Conservation (phyloP, 352 stramenopile genomes). For the Globisporangium barbulae region DNA sequence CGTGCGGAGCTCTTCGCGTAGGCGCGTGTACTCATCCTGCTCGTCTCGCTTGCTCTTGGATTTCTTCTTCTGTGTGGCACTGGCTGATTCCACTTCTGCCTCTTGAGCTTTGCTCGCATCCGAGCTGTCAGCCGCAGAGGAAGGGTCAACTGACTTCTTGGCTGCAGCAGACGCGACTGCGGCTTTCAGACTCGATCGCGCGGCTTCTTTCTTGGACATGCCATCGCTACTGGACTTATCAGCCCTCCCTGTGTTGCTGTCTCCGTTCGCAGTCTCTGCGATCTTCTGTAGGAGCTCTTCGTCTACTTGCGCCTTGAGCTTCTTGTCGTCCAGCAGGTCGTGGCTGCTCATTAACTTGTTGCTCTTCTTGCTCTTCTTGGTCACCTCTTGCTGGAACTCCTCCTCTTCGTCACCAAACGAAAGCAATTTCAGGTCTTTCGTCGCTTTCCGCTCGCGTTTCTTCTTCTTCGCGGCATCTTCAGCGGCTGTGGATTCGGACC, state of each 20-base stretch:
- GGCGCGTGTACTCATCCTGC: constrained; percentile 58
- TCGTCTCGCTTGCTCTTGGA: constrained; percentile 22
- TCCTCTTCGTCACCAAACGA: constrained; percentile 94
- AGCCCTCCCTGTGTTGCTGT: not conserved
- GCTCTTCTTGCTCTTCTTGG: constrained; percentile 38
- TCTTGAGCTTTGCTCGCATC: not conserved
- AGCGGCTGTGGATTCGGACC: constrained; percentile 11
- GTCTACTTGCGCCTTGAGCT: constrained; percentile 65
- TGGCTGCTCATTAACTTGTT: constrained; percentile 74
- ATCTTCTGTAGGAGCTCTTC: constrained; percentile 51
- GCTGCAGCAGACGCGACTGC: constrained; percentile 7
- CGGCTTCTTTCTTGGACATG: constrained; percentile 27
- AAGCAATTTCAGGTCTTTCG: constrained; percentile 93
- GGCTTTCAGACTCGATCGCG: constrained; percentile 20
- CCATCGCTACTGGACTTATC: not conserved
- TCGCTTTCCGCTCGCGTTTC: constrained; percentile 89
- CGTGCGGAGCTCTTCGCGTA: constrained; percentile 65
- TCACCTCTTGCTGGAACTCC: constrained; percentile 49
- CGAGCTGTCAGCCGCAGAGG: not conserved
- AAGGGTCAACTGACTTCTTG: not conserved
- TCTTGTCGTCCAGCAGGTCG: constrained; percentile 59
- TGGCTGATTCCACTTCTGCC: not conserved
- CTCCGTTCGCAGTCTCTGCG: constrained; percentile 16
- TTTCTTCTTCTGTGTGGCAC: constrained; percentile 7
- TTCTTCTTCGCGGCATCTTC: constrained; percentile 48